These are phyloP conservation scores for Pseudodiploospora longispora DNA, from an alignment of 2,329 filamentous ascomycete genomes.

Conservation along the genomic window DNA sequence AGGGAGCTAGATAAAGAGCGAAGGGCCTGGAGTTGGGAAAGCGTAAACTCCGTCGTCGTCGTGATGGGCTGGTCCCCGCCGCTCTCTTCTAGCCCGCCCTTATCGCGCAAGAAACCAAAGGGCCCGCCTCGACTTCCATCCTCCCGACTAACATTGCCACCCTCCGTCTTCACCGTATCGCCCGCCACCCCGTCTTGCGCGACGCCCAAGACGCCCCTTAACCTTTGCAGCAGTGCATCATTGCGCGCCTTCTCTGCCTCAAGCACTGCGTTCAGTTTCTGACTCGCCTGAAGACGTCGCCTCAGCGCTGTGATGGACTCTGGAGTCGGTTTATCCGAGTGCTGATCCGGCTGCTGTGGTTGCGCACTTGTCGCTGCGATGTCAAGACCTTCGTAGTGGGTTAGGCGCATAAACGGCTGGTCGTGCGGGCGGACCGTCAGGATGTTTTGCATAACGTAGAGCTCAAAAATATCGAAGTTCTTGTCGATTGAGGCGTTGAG, in stretches of 20 bases:
- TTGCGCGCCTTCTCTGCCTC: slow-evolving; percentile 65
- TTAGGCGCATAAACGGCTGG: slow-evolving; percentile 69
- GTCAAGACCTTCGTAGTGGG: slow-evolving; percentile 70
- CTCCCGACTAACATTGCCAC: slow-evolving; percentile 17
- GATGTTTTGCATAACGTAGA: slow-evolving; percentile 84
- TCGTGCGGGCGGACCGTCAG: slow-evolving; percentile 62
- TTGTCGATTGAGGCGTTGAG: slow-evolving; percentile 75
- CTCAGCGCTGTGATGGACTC: slow-evolving; percentile 66
- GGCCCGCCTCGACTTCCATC: slow-evolving; percentile 14
- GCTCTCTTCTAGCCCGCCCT: slow-evolving; percentile 41
- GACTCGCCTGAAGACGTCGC: slow-evolving; percentile 68
- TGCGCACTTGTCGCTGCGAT: slow-evolving; percentile 21
- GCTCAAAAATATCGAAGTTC: slow-evolving; percentile 79
- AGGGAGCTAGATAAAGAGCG: slow-evolving; percentile 56
- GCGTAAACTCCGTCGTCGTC: slow-evolving; percentile 68
- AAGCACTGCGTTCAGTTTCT: slow-evolving; percentile 63
- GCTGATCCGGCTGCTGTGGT: slow-evolving; percentile 1
- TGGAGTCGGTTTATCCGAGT: slow-evolving; percentile 40
- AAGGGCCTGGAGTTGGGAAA: slow-evolving; percentile 76
- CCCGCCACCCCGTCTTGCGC: slow-evolving; percentile 15
- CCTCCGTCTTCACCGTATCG: slow-evolving; percentile 4
- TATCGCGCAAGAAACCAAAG: slow-evolving; percentile 52
- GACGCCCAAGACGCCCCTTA: slow-evolving; percentile 40
- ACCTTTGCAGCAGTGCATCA: slow-evolving; percentile 56
- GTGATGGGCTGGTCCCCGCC: slow-evolving; percentile 50